Percentiles rank a stretch among this genome's conserved stretches.
Evolutionary conservation across 331 rosid genomes (phyloP).

Genomic region (Pyracantha coccinea): DNA sequence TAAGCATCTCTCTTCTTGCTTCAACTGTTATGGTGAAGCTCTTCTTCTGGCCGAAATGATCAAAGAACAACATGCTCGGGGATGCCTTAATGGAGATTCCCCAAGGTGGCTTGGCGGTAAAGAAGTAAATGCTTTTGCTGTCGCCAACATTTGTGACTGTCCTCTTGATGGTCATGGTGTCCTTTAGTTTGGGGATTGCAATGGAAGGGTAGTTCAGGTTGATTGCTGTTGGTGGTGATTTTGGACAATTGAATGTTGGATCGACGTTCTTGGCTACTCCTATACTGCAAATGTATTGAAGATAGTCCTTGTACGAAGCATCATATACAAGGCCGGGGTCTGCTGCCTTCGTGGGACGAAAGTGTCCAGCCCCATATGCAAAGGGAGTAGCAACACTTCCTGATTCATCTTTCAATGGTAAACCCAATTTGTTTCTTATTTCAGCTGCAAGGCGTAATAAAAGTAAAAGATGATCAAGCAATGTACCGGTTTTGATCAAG

Average conservation of each 20-base stretch:
- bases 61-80: constrained; percentile 47
- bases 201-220: constrained; percentile 87
- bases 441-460: constrained; percentile 34
- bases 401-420: constrained; percentile 48
- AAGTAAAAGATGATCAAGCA: not conserved
- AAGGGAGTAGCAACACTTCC: constrained; percentile 63
- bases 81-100: constrained; percentile 47
- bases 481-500: not conserved
- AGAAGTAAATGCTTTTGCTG: constrained; percentile 44
- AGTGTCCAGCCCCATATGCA: constrained; percentile 78
- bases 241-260: constrained; percentile 44
- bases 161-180: constrained; percentile 33
- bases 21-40: constrained; percentile 54
- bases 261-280: constrained; percentile 30
- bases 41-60: constrained; percentile 45
- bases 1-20: constrained; percentile 14
- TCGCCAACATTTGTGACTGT: constrained; percentile 76
- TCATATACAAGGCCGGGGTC: constrained; percentile 91
- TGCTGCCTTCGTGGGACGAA: constrained; percentile 53
- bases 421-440: constrained; percentile 50
- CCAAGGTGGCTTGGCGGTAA: constrained; percentile 39
- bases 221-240: constrained; percentile 18
- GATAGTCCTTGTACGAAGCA: constrained; percentile 63
- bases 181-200: constrained; percentile 49
- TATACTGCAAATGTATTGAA: constrained; percentile 51